phyloP scores from a whole-genome alignment of 495 filamentous ascomycete genomes.

The Umbilicaria muhlenbergii region DNA sequence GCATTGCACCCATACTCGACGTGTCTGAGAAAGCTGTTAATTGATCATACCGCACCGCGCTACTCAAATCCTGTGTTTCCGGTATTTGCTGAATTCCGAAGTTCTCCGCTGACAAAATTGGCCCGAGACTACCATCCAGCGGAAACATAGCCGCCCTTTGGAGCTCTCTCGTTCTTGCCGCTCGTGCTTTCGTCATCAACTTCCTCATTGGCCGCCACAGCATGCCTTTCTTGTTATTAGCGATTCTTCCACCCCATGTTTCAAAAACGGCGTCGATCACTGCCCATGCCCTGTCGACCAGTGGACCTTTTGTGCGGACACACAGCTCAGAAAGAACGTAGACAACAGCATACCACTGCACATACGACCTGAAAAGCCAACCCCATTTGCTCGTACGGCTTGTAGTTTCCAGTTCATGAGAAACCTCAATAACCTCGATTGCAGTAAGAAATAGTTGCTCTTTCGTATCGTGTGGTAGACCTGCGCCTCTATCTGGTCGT shows the following conservation, averaged over 20 bases:
- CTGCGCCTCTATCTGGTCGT: conserved; percentile 12
- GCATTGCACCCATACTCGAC: neutral
- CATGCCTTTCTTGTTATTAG: conserved; percentile 24
- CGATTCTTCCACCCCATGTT: conserved; percentile 23
- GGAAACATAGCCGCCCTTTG: conserved; percentile 9
- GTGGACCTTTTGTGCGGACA: conserved; percentile 31
- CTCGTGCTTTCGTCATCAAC: conserved; percentile 32
- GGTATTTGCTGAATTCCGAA: conserved; percentile 3
- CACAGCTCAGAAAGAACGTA: conserved; percentile 36
- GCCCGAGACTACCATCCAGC: conserved; percentile 13
- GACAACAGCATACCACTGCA: conserved; percentile 45
- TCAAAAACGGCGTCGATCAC: conserved; percentile 29
- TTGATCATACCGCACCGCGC: neutral
- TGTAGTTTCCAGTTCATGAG: conserved; percentile 33
- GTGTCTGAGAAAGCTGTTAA: neutral
- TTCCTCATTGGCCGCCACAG: conserved; percentile 39
- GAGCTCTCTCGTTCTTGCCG: conserved; percentile 28
- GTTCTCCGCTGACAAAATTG: neutral
- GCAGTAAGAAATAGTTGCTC: conserved; percentile 47
- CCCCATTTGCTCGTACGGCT: conserved; percentile 35
- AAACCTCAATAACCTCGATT: conserved; percentile 40
- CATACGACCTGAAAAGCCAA: conserved; percentile 43
- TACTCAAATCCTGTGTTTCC: neutral
- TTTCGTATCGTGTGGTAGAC: conserved; percentile 39
- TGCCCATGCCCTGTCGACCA: conserved; percentile 38